A percentile compares a stretch with the other conserved stretches of the same genome.
phyloP scores from a whole-genome alignment of 345 rosid genomes.

The Triadica sebifera region DNA sequence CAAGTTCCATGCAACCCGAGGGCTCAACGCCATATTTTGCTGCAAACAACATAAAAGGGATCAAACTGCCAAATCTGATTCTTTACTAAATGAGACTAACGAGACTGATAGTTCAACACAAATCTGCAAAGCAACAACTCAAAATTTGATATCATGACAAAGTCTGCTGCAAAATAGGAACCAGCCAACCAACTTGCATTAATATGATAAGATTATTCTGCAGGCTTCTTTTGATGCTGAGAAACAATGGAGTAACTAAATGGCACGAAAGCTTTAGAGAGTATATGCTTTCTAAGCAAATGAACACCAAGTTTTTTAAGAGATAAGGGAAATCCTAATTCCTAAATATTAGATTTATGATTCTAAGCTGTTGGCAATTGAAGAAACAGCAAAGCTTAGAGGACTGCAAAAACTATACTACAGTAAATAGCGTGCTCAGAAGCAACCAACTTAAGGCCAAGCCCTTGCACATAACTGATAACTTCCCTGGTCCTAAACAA shows the following conservation, averaged over 20 bases:
- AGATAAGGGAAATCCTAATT: background rate
- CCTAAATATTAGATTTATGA: background rate
- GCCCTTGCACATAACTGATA: background rate
- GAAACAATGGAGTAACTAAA: background rate
- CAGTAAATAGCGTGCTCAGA: background rate
- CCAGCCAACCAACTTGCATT: background rate
- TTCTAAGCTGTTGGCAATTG: background rate
- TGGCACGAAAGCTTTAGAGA: background rate
- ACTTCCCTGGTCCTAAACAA: too few species aligned
- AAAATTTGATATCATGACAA: background rate
- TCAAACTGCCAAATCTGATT: conserved; percentile 9
- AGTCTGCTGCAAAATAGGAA: too few species aligned
- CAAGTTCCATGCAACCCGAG: conserved; percentile 74
- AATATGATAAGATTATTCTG: background rate
- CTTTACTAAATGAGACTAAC: background rate
- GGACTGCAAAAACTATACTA: background rate
- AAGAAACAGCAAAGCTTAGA: background rate
- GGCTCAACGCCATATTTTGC: conserved; percentile 95
- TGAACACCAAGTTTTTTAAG: too few species aligned
- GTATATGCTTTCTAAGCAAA: too few species aligned
- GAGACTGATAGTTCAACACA: background rate
- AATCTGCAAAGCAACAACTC: background rate
- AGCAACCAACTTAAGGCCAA: too few species aligned
- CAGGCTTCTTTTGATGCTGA: background rate
- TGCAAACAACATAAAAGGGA: conserved; percentile 34